Evolutionary conservation across 2,329 filamentous ascomycete species (phyloP), one percentile per base, ranked within the genome.

Genomic region (Ilyonectria robusta): DNA sequence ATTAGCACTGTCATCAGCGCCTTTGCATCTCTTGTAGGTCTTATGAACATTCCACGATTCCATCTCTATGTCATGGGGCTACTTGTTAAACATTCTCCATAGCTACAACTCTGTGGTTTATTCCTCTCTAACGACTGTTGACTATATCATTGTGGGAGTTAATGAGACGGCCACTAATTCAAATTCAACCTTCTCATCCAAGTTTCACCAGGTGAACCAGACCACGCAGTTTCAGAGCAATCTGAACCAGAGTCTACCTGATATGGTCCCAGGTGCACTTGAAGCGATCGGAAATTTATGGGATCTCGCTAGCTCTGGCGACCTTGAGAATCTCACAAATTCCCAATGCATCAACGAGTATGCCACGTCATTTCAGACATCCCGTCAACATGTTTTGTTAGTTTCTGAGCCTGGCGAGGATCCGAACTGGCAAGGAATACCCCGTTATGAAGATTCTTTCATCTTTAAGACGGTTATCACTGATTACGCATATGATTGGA

Each of bases 101-200:
- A 69, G 67, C 4, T 69, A 63, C 31, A 69, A 69, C 46, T 69
- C 67, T 5, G 56, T 66, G 13, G 33, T 69, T 17, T 63, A 67
- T 48, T 57, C 59, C 0, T 67, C 67, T 1, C 11, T 67, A 7
- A 46, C 46, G 1, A 53, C 59, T 2, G 46, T 63, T 9, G 8
- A 53, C 15, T 67, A 64, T 23, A 4, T 1, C 2, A 21, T 67
- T 26, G 42, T 26, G 37, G 58, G 3, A 7, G 51, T 48, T 21
- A n/a, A 44, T n/a, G 44, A 54, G 11, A 33, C 40, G 37, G 31
- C 33, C 2, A 31, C 60, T 4, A n/a, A 9, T 26, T 8, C 19
- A 3, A 26, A 54, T 13, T 51, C 60, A 2, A 29, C 53, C 17
- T 64, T 59, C 15, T 46, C 48, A 33, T 42, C 31, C 5, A 17